These are phyloP conservation scores for Coemansia sp. DNA, from an alignment of 371 early-diverging fungal genomes.

Conservation along the genomic window DNA sequence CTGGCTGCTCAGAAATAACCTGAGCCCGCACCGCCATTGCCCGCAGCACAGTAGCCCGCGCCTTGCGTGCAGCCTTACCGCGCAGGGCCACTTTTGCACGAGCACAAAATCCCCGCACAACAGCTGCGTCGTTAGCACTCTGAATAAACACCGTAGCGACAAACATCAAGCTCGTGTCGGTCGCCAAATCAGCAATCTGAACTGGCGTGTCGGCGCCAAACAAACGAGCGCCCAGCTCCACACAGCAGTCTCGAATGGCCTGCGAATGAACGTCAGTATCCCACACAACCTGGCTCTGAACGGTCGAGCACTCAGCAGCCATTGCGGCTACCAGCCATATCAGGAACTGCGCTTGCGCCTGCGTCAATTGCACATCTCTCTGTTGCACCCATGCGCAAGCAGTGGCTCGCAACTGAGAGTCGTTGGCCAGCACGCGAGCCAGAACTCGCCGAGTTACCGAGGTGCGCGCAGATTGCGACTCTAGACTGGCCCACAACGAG, in stretches of 20 bases:
- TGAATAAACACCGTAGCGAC: conserved; percentile 26
- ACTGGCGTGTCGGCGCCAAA: neutral
- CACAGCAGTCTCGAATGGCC: neutral
- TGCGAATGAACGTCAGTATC: conserved; percentile 2
- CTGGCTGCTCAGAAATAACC: neutral
- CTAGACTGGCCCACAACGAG: conserved; percentile 4
- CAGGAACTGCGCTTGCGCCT: neutral
- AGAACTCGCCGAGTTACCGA: neutral
- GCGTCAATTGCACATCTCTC: neutral
- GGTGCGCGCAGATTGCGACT: neutral
- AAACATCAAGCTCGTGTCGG: conserved; percentile 1
- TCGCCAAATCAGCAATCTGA: neutral
- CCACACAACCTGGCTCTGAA: conserved; percentile 13
- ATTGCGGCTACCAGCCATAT: conserved; percentile 6
- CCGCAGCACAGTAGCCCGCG: neutral
- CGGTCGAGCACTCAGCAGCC: neutral
- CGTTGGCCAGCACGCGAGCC: conserved; percentile 13
- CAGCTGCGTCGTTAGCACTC: neutral
- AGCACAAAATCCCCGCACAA: neutral
- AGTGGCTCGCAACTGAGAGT: conserved; percentile 3
- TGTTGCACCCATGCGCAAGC: conserved; percentile 11
- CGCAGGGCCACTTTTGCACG: neutral
- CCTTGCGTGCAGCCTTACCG: neutral
- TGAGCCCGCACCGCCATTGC: neutral
- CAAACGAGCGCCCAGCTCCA: conserved; percentile 5